A percentile compares a stretch with the other conserved stretches of the same genome.
phyloP scores from a whole-genome alignment of 164 flowering plant species.

The Vitis rupestris region DNA sequence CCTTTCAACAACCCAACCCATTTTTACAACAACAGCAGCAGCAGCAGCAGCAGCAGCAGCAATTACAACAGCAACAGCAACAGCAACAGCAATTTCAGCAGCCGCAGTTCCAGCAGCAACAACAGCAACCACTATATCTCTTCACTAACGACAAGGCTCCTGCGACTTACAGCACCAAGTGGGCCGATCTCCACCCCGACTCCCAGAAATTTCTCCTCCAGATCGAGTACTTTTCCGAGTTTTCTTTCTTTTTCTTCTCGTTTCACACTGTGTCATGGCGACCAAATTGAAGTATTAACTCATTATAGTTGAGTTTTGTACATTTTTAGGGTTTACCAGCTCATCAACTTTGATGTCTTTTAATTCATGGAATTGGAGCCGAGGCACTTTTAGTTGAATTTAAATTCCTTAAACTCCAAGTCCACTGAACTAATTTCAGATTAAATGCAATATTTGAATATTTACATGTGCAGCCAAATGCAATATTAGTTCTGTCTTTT shows the following conservation, averaged over 20 bases:
- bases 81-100: slow-evolving; percentile 37
- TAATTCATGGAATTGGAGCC: no score
- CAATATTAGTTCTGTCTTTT: not conserved
- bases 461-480: no score
- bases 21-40: slow-evolving; percentile 30
- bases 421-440: not conserved
- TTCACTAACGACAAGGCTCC: slow-evolving; percentile 84
- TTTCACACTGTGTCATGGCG: not conserved
- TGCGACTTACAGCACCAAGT: slow-evolving; percentile 78
- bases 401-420: not conserved
- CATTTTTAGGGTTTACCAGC: no score
- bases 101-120: slow-evolving; percentile 60
- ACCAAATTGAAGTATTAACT: not conserved
- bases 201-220: slow-evolving; percentile 84
- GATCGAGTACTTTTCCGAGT: slow-evolving; percentile 58
- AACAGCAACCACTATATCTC: slow-evolving; percentile 66
- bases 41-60: slow-evolving; percentile 23
- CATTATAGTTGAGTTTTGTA: no score
- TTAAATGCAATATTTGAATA: no score
- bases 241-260: not conserved
- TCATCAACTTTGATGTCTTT: no score
- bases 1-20: slow-evolving; percentile 22
- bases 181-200: slow-evolving; percentile 97
- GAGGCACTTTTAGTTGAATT: not conserved
- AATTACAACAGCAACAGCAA: slow-evolving; percentile 11